phyloP scores from a whole-genome alignment of 129 eudicot species.

The Flaveria brownii region DNA sequence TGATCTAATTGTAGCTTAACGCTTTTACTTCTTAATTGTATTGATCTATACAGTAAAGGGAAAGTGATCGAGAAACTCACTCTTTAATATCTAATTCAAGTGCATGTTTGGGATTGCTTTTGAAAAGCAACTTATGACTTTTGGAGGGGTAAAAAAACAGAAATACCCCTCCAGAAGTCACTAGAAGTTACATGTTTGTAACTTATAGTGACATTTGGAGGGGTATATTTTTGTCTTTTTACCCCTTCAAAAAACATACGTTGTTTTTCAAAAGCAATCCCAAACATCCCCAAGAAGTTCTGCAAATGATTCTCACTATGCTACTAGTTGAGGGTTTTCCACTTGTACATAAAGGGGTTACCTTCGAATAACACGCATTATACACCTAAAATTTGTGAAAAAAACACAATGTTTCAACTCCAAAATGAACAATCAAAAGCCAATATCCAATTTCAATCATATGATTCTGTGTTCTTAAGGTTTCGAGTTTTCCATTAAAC shows the following conservation, averaged over 20 bases:
- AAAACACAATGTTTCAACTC: neutral
- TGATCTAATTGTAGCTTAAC: conserved; percentile 35
- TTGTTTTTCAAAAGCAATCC: too few species aligned
- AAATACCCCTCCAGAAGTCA: too few species aligned
- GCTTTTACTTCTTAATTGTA: conserved; percentile 3
- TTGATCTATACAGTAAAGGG: neutral
- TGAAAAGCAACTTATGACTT: too few species aligned
- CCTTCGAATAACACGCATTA: conserved; percentile 88
- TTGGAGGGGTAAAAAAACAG: too few species aligned
- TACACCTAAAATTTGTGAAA: conserved; percentile 53
- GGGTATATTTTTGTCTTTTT: too few species aligned
- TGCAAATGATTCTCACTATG: conserved; percentile 89
- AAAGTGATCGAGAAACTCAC: too few species aligned
- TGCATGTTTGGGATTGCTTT: too few species aligned
- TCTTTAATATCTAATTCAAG: too few species aligned
- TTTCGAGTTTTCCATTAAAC: neutral
- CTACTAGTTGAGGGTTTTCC: conserved; percentile 88
- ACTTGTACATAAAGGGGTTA: conserved; percentile 83
- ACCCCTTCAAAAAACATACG: too few species aligned
- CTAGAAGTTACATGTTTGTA: too few species aligned
- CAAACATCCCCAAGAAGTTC: conserved; percentile 58
- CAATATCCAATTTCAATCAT: neutral
- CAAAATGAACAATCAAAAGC: neutral
- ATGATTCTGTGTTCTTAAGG: neutral
- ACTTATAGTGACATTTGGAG: too few species aligned